Evolutionary conservation across 2,329 filamentous ascomycete species (phyloP).

Genomic region (Fusarium agapanthi): DNA sequence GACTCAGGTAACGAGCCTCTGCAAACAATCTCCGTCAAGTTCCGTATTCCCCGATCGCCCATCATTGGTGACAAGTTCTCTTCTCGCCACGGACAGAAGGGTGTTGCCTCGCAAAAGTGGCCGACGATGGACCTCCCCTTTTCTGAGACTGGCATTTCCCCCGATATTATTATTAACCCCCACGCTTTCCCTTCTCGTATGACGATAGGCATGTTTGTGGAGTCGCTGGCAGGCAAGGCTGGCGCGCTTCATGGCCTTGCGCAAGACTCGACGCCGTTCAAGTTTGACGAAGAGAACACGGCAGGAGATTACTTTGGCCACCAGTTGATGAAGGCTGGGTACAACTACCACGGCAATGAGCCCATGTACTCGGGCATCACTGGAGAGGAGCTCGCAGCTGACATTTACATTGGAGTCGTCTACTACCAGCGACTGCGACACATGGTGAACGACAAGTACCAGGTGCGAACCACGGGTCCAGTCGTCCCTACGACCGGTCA

Average conservation of each 20-base stretch:
- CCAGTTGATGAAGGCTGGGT: conserved; percentile 92
- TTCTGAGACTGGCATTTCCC: conserved; percentile 94
- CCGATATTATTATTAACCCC: conserved; percentile 98
- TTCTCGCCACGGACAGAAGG: conserved; percentile 97
- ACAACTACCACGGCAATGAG: conserved; percentile 98
- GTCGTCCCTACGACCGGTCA: conserved; percentile 91
- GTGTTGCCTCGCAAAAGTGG: conserved; percentile 97
- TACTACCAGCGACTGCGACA: conserved; percentile 98
- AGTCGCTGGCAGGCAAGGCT: conserved; percentile 94
- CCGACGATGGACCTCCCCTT: conserved; percentile 94
- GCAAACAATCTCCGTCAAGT: conserved; percentile 91
- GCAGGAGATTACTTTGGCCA: conserved; percentile 95
- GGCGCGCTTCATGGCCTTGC: conserved; percentile 94
- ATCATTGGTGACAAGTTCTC: conserved; percentile 99
- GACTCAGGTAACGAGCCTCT: conserved; percentile 84
- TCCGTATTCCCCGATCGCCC: conserved; percentile 87
- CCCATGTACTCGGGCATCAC: conserved; percentile 99
- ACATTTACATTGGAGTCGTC: conserved; percentile 96
- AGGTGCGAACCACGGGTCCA: conserved; percentile 94
- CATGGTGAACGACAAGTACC: conserved; percentile 99
- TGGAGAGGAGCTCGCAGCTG: conserved; percentile 89
- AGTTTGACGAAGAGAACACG: conserved; percentile 90
- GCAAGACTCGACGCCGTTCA: conserved; percentile 95
- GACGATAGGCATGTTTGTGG: conserved; percentile 99
- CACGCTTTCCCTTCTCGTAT: conserved; percentile 99